Evolutionary conservation across 2,329 filamentous ascomycete species (phyloP).

Genomic region (Neofusicoccum laricinum): DNA sequence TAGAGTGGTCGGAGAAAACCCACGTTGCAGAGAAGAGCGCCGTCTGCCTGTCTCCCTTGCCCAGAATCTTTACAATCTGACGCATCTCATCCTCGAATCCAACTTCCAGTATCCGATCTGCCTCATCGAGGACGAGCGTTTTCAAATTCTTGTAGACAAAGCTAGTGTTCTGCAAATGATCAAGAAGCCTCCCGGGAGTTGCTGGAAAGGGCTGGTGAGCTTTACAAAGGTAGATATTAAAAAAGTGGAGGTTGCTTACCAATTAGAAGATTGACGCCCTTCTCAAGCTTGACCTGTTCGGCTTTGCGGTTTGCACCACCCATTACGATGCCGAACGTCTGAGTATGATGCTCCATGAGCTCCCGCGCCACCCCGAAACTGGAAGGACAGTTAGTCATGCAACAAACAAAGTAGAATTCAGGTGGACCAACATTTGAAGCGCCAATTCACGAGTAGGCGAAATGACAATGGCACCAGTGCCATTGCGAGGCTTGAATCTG

Average conservation of each 20-base stretch:
- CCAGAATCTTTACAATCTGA: conserved; percentile 69
- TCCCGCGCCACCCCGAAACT: conserved; percentile 85
- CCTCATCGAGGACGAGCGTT: conserved; percentile 91
- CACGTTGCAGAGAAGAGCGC: conserved; percentile 95
- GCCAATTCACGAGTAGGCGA: conserved; percentile 92
- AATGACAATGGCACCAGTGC: conserved; percentile 85
- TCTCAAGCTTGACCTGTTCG: conserved; percentile 89
- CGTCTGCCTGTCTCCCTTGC: conserved; percentile 75
- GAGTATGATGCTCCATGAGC: conserved; percentile 90
- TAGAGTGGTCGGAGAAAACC: too few species aligned
- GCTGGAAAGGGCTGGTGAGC: conserved; percentile 32
- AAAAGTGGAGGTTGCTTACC: conserved; percentile 32
- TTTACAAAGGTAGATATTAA: not conserved
- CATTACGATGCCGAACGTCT: conserved; percentile 93
- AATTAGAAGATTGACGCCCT: conserved; percentile 92
- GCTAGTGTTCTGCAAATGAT: conserved; percentile 90
- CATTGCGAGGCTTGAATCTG: conserved; percentile 92
- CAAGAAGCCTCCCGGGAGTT: conserved; percentile 86
- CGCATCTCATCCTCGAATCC: conserved; percentile 99
- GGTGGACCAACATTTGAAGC: conserved; percentile 64
- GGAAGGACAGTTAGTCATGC: too few species aligned
- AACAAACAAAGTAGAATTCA: too few species aligned
- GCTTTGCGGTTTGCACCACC: conserved; percentile 88
- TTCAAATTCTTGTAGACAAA: conserved; percentile 93
- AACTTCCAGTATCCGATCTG: conserved; percentile 92